phyloP scores from a whole-genome alignment of 352 stramenopile species.

The Phytophthora citricola region DNA sequence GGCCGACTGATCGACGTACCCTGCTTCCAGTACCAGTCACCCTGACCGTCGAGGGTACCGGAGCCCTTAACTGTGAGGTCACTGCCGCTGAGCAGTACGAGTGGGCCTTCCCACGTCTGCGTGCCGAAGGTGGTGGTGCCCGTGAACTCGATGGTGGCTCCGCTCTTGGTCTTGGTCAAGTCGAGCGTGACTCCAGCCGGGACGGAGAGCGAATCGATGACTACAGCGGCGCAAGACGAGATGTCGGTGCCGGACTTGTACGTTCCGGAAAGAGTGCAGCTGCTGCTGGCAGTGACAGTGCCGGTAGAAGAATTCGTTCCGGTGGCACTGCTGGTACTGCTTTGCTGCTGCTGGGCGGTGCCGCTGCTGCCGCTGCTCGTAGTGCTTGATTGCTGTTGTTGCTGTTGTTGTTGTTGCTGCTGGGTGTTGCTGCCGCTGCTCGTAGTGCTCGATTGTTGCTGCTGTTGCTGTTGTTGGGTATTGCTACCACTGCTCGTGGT shows the following conservation, averaged over 20 bases:
- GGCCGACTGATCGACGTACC: constrained; percentile 23
- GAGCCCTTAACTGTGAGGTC: constrained; percentile 26
- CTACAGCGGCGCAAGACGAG: constrained; percentile 30
- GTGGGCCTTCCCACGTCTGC: constrained; percentile 35
- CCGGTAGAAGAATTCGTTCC: background rate
- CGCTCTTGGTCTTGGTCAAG: constrained; percentile 33
- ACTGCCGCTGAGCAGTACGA: constrained; percentile 30
- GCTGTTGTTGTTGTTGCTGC: background rate
- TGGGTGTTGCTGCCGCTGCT: background rate
- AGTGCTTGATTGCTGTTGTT: background rate
- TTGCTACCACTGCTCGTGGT: background rate
- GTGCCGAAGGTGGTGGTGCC: constrained; percentile 43
- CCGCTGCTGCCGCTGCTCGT: background rate
- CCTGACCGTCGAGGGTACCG: constrained; percentile 41
- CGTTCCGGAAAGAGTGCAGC: constrained; percentile 33
- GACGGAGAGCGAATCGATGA: constrained; percentile 23
- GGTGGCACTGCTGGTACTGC: background rate
- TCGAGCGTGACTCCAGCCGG: constrained; percentile 24
- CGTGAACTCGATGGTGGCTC: constrained; percentile 36
- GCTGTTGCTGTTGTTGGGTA: background rate
- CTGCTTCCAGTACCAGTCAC: constrained; percentile 43
- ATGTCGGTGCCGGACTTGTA: constrained; percentile 36
- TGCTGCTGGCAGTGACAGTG: background rate
- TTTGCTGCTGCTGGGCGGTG: background rate
- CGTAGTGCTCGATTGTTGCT: background rate